Evolutionary conservation across 768 basidiomycete species (phyloP).

Genomic region (Mycena galericulata): DNA sequence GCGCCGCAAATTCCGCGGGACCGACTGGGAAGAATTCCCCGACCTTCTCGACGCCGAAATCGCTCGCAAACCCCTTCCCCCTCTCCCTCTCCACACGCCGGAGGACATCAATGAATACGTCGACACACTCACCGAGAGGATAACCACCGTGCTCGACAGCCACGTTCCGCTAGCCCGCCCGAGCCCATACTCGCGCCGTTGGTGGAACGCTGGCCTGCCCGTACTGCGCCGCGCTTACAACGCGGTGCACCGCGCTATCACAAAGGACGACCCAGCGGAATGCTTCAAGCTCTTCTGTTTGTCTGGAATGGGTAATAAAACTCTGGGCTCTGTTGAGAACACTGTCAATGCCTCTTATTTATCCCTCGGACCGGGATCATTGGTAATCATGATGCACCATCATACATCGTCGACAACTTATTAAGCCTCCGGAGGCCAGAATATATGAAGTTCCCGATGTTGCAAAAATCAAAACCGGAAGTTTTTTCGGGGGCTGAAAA

Average conservation of each 20-base stretch:
- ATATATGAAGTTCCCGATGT: too few species aligned
- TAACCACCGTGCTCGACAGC: background rate
- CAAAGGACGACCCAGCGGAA: too few species aligned
- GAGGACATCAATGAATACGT: background rate
- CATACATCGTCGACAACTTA: too few species aligned
- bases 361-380: too few species aligned
- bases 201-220: background rate
- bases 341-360: too few species aligned
- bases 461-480: too few species aligned
- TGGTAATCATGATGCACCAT: too few species aligned
- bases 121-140: background rate
- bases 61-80: background rate
- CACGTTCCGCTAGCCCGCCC: background rate
- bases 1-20: background rate
- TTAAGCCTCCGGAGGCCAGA: too few species aligned
- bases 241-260: background rate
- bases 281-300: too few species aligned
- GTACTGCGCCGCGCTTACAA: background rate
- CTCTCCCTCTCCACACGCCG: background rate
- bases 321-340: too few species aligned
- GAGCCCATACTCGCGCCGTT: background rate
- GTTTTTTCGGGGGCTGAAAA: too few species aligned
- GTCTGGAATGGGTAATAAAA: too few species aligned
- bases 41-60: background rate
- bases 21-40: constrained; percentile 2